These are phyloP conservation scores for Claviceps citrina DNA, from an alignment of 2,329 filamentous ascomycete species.

Conservation along the genomic window DNA sequence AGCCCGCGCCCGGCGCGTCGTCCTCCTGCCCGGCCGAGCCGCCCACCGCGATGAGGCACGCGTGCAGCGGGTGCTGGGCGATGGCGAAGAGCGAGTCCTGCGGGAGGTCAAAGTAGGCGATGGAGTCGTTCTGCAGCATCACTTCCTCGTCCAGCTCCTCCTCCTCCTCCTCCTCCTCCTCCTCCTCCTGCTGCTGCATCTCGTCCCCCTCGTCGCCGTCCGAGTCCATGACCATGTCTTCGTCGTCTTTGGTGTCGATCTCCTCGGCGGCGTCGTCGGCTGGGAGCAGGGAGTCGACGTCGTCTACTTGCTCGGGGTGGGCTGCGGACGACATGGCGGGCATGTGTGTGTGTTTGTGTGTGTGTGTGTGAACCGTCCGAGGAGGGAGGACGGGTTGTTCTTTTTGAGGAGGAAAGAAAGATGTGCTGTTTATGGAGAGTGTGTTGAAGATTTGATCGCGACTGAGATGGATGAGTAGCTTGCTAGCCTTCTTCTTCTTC, in stretches of 20 bases:
- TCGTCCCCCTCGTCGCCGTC: slow-evolving; percentile 45
- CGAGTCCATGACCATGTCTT: slow-evolving; percentile 69
- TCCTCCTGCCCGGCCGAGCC: slow-evolving; percentile 49
- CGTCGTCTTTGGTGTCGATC: slow-evolving; percentile 46
- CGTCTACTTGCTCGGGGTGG: slow-evolving; percentile 12
- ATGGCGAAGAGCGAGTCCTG: slow-evolving; percentile 90
- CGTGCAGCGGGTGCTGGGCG: slow-evolving; percentile 72
- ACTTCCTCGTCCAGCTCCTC: too few species aligned
- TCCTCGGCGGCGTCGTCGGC: slow-evolving; percentile 10
- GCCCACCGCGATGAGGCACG: slow-evolving; percentile 70
- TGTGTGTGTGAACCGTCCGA: neutral
- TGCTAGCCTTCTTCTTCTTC: too few species aligned
- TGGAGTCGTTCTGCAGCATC: slow-evolving; percentile 75
- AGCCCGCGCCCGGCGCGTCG: slow-evolving; percentile 59
- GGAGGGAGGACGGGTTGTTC: too few species aligned
- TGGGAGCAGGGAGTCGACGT: slow-evolving; percentile 9
- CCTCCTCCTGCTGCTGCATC: slow-evolving; percentile 33
- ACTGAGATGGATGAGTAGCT: too few species aligned
- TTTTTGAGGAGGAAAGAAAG: too few species aligned
- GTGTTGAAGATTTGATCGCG: too few species aligned
- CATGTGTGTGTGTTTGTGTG: too few species aligned
- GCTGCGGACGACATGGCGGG: slow-evolving; percentile 18
- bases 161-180: slow-evolving; percentile 51
- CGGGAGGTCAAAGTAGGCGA: slow-evolving; percentile 81
- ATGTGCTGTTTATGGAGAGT: too few species aligned